phyloP scores from a whole-genome alignment of 2,329 filamentous ascomycete genomes.

The Tolypocladium guangdongense region DNA sequence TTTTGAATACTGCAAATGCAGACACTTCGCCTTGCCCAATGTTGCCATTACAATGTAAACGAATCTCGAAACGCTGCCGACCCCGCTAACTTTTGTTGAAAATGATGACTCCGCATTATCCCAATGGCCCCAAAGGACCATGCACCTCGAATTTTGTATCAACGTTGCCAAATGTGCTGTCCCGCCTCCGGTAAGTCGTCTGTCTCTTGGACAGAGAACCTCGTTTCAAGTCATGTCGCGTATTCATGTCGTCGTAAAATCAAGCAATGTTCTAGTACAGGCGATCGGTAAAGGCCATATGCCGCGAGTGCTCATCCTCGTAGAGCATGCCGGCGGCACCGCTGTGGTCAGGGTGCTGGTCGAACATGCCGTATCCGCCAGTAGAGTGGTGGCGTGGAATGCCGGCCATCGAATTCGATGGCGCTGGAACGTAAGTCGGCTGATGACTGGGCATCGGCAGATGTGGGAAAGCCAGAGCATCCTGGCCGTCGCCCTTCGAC shows the following conservation, averaged over 20 bases:
- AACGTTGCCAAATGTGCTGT: neutral
- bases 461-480: conserved; percentile 9
- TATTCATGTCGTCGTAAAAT: conserved; percentile 7
- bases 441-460: conserved; percentile 18
- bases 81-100: conserved; percentile 1
- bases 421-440: conserved; percentile 9
- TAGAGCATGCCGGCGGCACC: conserved; percentile 26
- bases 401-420: conserved; percentile 14
- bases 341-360: conserved; percentile 28
- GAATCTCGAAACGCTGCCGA: conserved; percentile 1
- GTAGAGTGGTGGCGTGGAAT: conserved; percentile 19
- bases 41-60: neutral
- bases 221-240: neutral
- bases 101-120: neutral
- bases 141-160: neutral
- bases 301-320: conserved; percentile 30
- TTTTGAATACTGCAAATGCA: conserved; percentile 1
- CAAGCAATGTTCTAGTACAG: conserved; percentile 24
- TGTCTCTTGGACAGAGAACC: neutral
- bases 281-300: conserved; percentile 31
- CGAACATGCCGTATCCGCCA: conserved; percentile 32
- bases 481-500: conserved; percentile 13
- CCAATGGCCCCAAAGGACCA: neutral
- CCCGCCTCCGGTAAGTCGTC: neutral
- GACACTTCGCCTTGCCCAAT: conserved; percentile 4